A percentile compares a stretch with the other conserved stretches of the same genome.
Conservation (phyloP, 805 yeast genomes). For the Kluyveromyces aestuarii region DNA sequence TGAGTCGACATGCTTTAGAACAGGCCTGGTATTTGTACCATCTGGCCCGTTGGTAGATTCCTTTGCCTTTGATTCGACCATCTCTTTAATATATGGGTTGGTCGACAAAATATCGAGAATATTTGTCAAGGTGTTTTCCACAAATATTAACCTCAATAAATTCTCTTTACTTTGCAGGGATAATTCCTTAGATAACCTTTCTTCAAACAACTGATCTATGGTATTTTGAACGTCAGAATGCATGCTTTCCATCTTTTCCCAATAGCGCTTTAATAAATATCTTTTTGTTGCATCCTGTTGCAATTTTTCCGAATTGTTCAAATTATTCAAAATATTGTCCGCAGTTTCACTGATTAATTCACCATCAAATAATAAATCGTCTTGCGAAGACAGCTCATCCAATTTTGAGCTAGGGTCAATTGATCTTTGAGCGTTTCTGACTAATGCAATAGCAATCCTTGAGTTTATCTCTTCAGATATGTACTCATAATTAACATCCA, state of each 20-base stretch:
- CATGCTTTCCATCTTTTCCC: slow-evolving; percentile 33
- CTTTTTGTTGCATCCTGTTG: slow-evolving; percentile 32
- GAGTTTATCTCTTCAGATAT: slow-evolving; percentile 59
- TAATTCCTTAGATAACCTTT: slow-evolving; percentile 46
- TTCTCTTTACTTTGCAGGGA: slow-evolving; percentile 67
- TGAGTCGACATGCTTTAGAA: slow-evolving; percentile 17
- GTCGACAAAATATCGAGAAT: slow-evolving; percentile 31
- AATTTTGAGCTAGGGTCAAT: slow-evolving; percentile 29
- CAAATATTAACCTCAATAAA: slow-evolving; percentile 53
- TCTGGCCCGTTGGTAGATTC: slow-evolving; percentile 3
- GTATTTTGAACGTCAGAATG: slow-evolving; percentile 36
- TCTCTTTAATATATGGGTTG: slow-evolving; percentile 17
- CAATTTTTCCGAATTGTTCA: slow-evolving; percentile 24
- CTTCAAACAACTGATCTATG: slow-evolving; percentile 47
- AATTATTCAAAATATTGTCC: slow-evolving; percentile 45
- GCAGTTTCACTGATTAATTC: slow-evolving; percentile 67
- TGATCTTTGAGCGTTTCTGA: slow-evolving; percentile 71
- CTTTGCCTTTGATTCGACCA: slow-evolving; percentile 5
- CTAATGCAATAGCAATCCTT: slow-evolving; percentile 66
- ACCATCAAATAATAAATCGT: slow-evolving; percentile 69
- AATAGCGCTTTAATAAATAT: slow-evolving; percentile 31
- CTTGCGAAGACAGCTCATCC: slow-evolving; percentile 32
- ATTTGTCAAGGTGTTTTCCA: slow-evolving; percentile 62
- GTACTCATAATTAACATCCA: slow-evolving; percentile 57
- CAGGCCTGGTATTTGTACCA: neutral